phyloP scores from a whole-genome alignment of 2,329 filamentous ascomycete species.

The Tolypocladium paradoxum region DNA sequence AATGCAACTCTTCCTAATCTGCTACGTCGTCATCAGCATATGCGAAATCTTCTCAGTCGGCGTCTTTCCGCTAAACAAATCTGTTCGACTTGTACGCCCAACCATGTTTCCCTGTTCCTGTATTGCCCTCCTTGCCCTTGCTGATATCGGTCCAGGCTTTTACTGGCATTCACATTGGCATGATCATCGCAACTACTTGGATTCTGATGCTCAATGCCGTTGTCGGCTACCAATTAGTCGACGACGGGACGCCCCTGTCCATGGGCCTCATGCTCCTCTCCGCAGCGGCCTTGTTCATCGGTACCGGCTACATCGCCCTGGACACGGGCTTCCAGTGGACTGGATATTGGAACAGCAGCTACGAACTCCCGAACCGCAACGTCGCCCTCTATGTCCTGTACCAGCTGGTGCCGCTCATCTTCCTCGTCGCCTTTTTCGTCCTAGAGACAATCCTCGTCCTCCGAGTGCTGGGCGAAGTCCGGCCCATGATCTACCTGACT shows the following conservation, averaged over 20 bases:
- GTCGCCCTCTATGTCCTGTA: conserved; percentile 92
- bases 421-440: conserved; percentile 78
- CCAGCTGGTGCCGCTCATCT: conserved; percentile 77
- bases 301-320: conserved; percentile 89
- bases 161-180: conserved; percentile 78
- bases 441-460: conserved; percentile 78
- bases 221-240: conserved; percentile 85
- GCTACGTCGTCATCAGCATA: conserved; percentile 79
- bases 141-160: conserved; percentile 52
- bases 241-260: conserved; percentile 84
- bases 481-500: conserved; percentile 83
- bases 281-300: conserved; percentile 63
- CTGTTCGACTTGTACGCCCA: conserved; percentile 57
- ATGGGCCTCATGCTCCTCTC: conserved; percentile 65
- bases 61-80: conserved; percentile 64
- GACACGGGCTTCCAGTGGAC: conserved; percentile 89
- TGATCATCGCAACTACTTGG: conserved; percentile 83
- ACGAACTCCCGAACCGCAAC: conserved; percentile 51
- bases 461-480: conserved; percentile 72
- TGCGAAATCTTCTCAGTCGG: conserved; percentile 97
- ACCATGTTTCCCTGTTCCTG: neutral
- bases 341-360: conserved; percentile 57
- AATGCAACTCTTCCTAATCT: conserved; percentile 86
- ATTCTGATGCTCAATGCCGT: conserved; percentile 83
- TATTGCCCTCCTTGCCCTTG: neutral